These are phyloP conservation scores for Pelargonium fulgidum DNA, from an alignment of 441 rosid species.

Conservation along the genomic window DNA sequence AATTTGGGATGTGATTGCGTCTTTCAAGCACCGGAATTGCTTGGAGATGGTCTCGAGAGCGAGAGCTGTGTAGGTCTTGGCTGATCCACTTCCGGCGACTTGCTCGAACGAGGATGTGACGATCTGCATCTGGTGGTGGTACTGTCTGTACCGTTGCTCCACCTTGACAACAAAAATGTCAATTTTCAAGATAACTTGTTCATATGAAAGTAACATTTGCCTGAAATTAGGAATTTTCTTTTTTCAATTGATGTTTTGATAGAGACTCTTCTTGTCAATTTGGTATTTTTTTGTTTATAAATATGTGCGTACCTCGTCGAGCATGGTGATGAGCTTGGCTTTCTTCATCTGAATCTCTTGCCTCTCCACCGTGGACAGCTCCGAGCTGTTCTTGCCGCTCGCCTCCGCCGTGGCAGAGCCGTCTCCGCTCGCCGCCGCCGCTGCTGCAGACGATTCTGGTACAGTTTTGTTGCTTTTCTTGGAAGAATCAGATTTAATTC, in stretches of 20 bases:
- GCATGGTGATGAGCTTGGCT: constrained; percentile 83
- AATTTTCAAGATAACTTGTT: constrained; percentile 8
- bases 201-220: constrained; percentile 14
- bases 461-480: constrained; percentile 37
- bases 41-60: constrained; percentile 62
- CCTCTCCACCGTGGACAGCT: constrained; percentile 73
- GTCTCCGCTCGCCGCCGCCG: constrained; percentile 31
- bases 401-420: constrained; percentile 41
- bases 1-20: constrained; percentile 57
- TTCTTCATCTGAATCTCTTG: constrained; percentile 98
- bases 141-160: constrained; percentile 67
- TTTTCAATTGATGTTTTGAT: constrained; percentile 19
- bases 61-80: constrained; percentile 58
- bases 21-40: constrained; percentile 67
- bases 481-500: constrained; percentile 35
- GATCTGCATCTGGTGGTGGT: constrained; percentile 66
- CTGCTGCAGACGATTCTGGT: constrained; percentile 40
- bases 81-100: constrained; percentile 55
- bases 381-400: constrained; percentile 44
- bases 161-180: constrained; percentile 32
- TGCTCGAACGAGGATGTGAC: constrained; percentile 62
- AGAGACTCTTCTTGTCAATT: constrained; percentile 20
- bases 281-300: not conserved
- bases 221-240: not conserved
- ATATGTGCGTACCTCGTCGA: constrained; percentile 65